These are phyloP conservation scores for Xylaria curta DNA, from an alignment of 495 filamentous ascomycete genomes.

Conservation along the genomic window DNA sequence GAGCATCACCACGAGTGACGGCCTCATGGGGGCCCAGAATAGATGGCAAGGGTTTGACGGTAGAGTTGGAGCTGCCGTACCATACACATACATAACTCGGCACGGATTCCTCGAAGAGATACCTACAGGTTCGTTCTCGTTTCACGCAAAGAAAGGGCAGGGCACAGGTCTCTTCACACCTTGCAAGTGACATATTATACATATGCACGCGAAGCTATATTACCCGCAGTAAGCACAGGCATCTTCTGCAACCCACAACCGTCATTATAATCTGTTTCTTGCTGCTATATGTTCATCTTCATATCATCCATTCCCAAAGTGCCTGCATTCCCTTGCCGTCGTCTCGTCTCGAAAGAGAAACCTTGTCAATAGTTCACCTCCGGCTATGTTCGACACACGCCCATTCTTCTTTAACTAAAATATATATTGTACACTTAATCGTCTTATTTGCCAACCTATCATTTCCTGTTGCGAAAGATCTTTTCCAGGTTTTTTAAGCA, in stretches of 20 bases:
- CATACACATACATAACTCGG: constrained; percentile 13
- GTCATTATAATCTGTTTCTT: constrained; percentile 29
- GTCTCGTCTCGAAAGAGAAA: constrained; percentile 18
- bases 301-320: constrained; percentile 30
- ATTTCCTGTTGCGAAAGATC: constrained; percentile 7
- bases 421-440: constrained; percentile 24
- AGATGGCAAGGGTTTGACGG: constrained; percentile 18
- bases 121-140: constrained; percentile 3
- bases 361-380: constrained; percentile 14
- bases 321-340: constrained; percentile 35
- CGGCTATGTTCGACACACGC: constrained; percentile 28
- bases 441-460: constrained; percentile 27
- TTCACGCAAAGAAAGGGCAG: constrained; percentile 12
- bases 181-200: constrained; percentile 4
- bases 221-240: constrained; percentile 37
- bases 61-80: constrained; percentile 4
- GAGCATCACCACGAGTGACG: constrained; percentile 5
- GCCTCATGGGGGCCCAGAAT: constrained; percentile 19
- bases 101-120: constrained; percentile 15
- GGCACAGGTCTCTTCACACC: constrained; percentile 21
- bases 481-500: constrained; percentile 30
- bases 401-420: not conserved
- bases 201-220: constrained; percentile 32
- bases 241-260: constrained; percentile 30
- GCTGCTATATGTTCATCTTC: constrained; percentile 34